Conservation (phyloP, 78 protist genomes). For the Dictyostelium firmibasis region DNA sequence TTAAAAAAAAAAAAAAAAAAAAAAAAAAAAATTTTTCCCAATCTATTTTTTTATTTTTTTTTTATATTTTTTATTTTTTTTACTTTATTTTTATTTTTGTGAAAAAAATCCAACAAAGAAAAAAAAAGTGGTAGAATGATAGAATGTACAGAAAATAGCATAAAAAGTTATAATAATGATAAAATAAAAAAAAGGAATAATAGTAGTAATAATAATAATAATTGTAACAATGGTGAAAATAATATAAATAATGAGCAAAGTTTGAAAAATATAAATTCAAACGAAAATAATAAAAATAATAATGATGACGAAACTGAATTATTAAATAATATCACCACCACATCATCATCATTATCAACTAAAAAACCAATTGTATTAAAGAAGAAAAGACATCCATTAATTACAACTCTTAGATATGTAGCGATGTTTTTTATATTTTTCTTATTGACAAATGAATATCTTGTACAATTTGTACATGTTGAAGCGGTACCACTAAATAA, state of each 20-base stretch:
- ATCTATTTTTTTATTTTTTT: too few relatives aligned
- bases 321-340: background rate
- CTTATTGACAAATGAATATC: background rate
- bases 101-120: background rate
- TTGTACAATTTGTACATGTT: background rate
- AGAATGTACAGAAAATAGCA: background rate
- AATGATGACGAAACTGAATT: background rate
- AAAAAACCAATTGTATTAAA: background rate
- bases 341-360: too few relatives aligned
- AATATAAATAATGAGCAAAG: background rate
- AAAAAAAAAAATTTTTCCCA: too few relatives aligned
- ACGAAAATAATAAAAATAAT: background rate
- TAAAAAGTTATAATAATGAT: background rate
- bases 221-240: background rate
- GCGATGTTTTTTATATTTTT: conserved; percentile 5
- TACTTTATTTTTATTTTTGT: too few relatives aligned
- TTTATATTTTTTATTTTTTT: background rate
- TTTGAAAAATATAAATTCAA: background rate
- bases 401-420: background rate
- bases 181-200: background rate
- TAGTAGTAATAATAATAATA: background rate
- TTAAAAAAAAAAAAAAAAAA: background rate
- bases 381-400: conserved; percentile 11
- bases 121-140: background rate
- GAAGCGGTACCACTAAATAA: background rate